These are phyloP conservation scores for Cucurbita moschata DNA, from an alignment of 306 rosid genomes.

Conservation along the genomic window DNA sequence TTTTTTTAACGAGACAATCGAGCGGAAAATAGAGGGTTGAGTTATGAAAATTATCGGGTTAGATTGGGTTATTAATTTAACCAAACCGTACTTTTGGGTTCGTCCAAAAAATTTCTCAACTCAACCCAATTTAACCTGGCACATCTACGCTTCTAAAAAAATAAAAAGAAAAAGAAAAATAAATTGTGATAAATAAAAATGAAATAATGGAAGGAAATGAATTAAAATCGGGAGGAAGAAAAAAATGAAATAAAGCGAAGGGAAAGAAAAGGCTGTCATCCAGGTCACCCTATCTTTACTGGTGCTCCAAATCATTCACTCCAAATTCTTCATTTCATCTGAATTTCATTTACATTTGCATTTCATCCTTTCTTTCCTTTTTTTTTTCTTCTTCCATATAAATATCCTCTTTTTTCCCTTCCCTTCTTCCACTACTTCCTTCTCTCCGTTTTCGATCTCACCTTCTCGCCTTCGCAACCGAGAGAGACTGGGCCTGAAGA, in stretches of 20 bases:
- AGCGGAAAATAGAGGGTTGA: no score
- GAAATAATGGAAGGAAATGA: neutral
- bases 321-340: constrained; percentile 2
- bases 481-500: neutral
- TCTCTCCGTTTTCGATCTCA: constrained; percentile 8
- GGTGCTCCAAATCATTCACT: constrained; percentile 11
- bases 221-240: neutral
- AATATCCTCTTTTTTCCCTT: neutral
- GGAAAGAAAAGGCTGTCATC: constrained; percentile 11
- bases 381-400: neutral
- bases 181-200: neutral
- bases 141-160: no score
- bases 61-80: no score
- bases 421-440: neutral
- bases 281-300: constrained; percentile 17
- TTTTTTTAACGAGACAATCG: no score
- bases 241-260: neutral
- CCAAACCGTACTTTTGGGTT: no score
- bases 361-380: neutral
- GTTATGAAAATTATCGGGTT: no score
- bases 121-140: no score
- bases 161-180: neutral
- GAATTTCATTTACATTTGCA: neutral
- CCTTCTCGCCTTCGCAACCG: neutral
- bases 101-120: no score